Conservation (phyloP, 2,329 filamentous ascomycete species). For the Cercospora zeina region DNA sequence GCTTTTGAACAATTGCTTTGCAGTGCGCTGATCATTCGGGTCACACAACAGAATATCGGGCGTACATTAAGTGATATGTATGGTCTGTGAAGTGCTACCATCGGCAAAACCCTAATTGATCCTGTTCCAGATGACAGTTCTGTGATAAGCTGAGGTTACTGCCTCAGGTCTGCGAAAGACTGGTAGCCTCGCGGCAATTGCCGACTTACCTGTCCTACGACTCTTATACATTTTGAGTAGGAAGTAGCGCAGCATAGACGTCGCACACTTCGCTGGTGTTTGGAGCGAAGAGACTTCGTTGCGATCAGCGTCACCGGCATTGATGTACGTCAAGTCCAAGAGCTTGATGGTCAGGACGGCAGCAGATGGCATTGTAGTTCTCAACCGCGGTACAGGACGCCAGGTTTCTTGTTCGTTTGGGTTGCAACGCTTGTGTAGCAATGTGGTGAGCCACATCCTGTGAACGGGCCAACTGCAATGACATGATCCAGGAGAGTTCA, state of each 20-base stretch:
- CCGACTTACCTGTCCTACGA: background rate
- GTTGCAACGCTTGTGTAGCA: background rate
- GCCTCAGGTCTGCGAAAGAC: background rate
- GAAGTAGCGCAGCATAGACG: background rate
- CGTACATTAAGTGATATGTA: background rate
- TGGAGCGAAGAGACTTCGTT: background rate
- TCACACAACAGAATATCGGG: background rate
- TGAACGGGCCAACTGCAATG: background rate
- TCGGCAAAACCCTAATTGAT: background rate
- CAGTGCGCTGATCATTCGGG: background rate
- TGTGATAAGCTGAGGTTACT: background rate
- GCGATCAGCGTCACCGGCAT: background rate
- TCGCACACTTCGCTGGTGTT: background rate
- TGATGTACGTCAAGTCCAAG: background rate
- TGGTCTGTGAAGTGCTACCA: background rate
- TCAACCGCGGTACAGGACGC: background rate
- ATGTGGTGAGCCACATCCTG: background rate
- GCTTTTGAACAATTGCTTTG: background rate
- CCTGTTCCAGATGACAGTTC: background rate
- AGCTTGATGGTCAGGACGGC: background rate
- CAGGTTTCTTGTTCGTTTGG: background rate
- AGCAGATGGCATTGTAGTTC: background rate
- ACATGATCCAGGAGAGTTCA: background rate
- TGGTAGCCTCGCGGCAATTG: background rate
- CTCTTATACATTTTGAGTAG: background rate